phyloP scores from a whole-genome alignment of 2,329 filamentous ascomycete genomes.

The Coleophoma crateriformis region DNA sequence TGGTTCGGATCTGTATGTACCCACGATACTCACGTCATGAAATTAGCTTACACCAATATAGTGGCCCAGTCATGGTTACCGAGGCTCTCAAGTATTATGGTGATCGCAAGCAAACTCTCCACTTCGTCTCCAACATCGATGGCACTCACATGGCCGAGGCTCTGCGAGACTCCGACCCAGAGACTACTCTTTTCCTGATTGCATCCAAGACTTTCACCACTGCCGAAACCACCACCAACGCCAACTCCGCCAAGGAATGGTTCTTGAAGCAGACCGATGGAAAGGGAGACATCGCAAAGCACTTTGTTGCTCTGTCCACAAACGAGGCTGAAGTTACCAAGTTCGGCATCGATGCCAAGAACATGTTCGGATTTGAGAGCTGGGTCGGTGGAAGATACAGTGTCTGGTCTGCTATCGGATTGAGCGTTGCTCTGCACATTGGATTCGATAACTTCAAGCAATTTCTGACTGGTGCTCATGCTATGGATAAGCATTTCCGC shows the following conservation, averaged over 20 bases:
- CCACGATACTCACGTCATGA: too few species aligned
- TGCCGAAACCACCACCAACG: slow-evolving; percentile 94
- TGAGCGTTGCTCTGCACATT: slow-evolving; percentile 91
- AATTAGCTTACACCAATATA: slow-evolving; percentile 31
- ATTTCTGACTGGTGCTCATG: slow-evolving; percentile 89
- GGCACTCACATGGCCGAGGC: slow-evolving; percentile 97
- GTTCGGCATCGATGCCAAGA: slow-evolving; percentile 97
- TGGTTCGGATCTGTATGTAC: slow-evolving; percentile 88
- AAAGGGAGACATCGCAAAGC: slow-evolving; percentile 90
- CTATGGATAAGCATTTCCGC: slow-evolving; percentile 98
- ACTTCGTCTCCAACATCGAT: slow-evolving; percentile 99
- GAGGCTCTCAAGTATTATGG: slow-evolving; percentile 96
- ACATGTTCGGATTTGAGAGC: slow-evolving; percentile 99
- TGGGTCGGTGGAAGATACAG: slow-evolving; percentile 99
- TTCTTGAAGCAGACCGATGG: slow-evolving; percentile 77
- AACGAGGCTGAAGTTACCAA: slow-evolving; percentile 94
- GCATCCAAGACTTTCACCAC: slow-evolving; percentile 99
- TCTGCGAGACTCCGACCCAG: slow-evolving; percentile 79
- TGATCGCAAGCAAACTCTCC: slow-evolving; percentile 76
- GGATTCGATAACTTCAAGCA: slow-evolving; percentile 97
- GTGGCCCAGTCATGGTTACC: slow-evolving; percentile 97
- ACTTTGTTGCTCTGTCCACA: slow-evolving; percentile 97
- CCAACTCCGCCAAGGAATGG: slow-evolving; percentile 95
- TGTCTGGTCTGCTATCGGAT: slow-evolving; percentile 96
- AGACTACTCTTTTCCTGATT: slow-evolving; percentile 97